phyloP scores from a whole-genome alignment of 148 eudicot species.

The Camellia japonica region DNA sequence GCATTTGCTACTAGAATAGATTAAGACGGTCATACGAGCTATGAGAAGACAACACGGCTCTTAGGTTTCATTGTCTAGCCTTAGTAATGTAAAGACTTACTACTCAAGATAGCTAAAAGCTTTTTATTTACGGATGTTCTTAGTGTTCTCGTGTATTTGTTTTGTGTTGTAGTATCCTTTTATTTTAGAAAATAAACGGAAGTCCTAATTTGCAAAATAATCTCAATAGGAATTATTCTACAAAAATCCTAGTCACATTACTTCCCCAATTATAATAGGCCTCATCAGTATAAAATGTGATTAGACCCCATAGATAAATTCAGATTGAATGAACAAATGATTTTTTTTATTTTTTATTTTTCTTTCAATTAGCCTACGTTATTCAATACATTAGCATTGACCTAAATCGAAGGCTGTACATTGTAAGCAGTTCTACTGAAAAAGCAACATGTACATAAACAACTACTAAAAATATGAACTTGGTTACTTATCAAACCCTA shows the following conservation, averaged over 20 bases:
- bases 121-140: background rate
- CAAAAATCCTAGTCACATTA: background rate
- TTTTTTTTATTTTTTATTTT: background rate
- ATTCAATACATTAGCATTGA: background rate
- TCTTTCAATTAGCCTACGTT: background rate
- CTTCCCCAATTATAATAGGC: background rate
- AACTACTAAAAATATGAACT: background rate
- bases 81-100: background rate
- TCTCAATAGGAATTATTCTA: background rate
- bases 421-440: background rate
- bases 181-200: background rate
- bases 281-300: background rate
- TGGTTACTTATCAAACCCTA: background rate
- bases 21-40: too few relatives aligned
- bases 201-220: background rate
- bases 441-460: background rate
- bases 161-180: background rate
- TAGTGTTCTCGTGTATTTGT: background rate
- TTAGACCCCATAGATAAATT: background rate
- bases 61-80: background rate
- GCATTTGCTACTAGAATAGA: too few relatives aligned
- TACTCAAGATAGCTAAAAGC: background rate
- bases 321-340: background rate
- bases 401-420: background rate
- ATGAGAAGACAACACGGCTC: background rate